Evolutionary conservation across 371 early-diverging fungal genomes (phyloP).

Genomic region (Mortierella sp.): DNA sequence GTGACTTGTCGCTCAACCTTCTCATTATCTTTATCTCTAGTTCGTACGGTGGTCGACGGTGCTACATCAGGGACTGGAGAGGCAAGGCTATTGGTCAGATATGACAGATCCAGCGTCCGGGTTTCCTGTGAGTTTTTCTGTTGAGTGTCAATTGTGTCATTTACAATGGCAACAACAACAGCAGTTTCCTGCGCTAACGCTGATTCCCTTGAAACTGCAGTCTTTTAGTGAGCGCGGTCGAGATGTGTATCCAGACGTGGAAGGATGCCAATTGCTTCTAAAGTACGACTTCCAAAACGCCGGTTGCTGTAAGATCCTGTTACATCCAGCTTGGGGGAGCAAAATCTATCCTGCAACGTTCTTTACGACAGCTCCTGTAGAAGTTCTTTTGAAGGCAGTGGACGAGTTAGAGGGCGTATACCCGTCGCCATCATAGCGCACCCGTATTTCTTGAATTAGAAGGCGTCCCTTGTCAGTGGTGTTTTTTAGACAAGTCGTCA

Average conservation of each 20-base stretch:
- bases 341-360: conserved; percentile 88
- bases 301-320: conserved; percentile 85
- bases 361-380: conserved; percentile 84
- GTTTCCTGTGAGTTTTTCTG: conserved; percentile 69
- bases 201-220: too few relatives aligned
- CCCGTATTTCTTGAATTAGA: too few relatives aligned
- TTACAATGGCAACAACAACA: not conserved
- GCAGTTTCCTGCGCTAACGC: too few relatives aligned
- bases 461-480: too few relatives aligned
- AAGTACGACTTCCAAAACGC: conserved; percentile 79
- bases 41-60: conserved; percentile 79
- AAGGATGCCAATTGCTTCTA: conserved; percentile 77
- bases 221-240: conserved; percentile 70
- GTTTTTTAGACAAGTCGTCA: too few relatives aligned
- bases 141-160: not conserved
- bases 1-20: not conserved
- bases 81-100: conserved; percentile 86
- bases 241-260: conserved; percentile 88
- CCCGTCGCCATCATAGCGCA: not conserved
- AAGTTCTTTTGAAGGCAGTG: conserved; percentile 57
- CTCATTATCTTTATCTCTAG: conserved; percentile 41
- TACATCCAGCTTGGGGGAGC: conserved; percentile 90
- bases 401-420: conserved; percentile 25
- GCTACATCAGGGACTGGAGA: conserved; percentile 63
- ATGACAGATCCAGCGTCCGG: conserved; percentile 95